Base-by-base conservation (phyloP, 129 eudicot species). In the Oenanthe sinensis region DNA sequence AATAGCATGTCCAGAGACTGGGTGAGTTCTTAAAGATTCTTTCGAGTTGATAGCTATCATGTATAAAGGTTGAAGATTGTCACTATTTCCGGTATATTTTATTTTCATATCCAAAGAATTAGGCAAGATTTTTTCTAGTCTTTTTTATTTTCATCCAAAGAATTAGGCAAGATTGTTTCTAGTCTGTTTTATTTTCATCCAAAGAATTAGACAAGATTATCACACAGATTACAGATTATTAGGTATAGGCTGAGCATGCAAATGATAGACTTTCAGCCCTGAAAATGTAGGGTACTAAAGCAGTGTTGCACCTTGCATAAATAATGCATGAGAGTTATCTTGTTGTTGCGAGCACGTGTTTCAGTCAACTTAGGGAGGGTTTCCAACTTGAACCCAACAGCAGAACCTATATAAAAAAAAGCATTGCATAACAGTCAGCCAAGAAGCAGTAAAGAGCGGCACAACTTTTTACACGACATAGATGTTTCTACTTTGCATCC, bases 261-360 rank as follows among this genome's bases (percentile, higher is more conserved):
- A 28, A 74, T 74, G 22, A 40, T 11, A 43, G 72, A 67, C 22
- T 50, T 30, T 19, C 72, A 30, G 22, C 42, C 77, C 9, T 55
- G 79, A 76, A 60, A 36, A 78, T 72, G 50, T 19, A 30, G 78
- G 58, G 62, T 70, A 75, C 20, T 20, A 49, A 49, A 82, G 58
- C 58, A 74, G 43, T 43, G 8, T 30, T 37, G 30, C 85, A 94
- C 98, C 96, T 94, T 91, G 81, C 98, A 94, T 82, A 94, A 96
- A 88, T 94, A 94, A 83, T 94, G 96, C 97, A 94, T 91, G 63
- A 94, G 89, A 70, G 98, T 94, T 93, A 91, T 91, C 82, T 87
- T 94, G 84, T 85, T 88, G 85, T 94, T 91, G 75, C 88, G 83
- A 22, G 97, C 98, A 83, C 97, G 98, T 24, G 96, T 91, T 15